Evolutionary conservation across 2,329 filamentous ascomycete species (phyloP).

Genomic region (Ilyonectria mors-panacis): DNA sequence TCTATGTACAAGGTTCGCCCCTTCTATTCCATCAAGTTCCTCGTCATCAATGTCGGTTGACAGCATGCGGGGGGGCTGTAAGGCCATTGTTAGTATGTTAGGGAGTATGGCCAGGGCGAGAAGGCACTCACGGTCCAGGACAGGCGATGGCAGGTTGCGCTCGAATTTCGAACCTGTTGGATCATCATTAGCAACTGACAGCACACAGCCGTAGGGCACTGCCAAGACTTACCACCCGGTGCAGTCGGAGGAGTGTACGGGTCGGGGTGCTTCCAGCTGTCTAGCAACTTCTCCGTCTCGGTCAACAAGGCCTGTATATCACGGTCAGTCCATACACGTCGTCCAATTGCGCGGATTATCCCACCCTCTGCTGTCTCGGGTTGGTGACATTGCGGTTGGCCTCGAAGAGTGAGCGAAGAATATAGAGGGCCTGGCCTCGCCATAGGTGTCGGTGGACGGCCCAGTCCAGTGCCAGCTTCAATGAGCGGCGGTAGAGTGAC

Average conservation of each 20-base stretch:
- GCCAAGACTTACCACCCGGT: conserved; percentile 80
- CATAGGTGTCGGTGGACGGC: conserved; percentile 92
- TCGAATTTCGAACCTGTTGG: conserved; percentile 91
- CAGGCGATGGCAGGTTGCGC: conserved; percentile 87
- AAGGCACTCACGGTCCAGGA: conserved; percentile 80
- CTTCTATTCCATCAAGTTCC: conserved; percentile 24
- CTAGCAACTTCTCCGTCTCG: conserved; percentile 89
- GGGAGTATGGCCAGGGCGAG: not conserved
- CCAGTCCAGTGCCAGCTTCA: conserved; percentile 97
- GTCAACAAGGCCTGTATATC: conserved; percentile 79
- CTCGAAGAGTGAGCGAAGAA: conserved; percentile 94
- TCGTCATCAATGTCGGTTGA: conserved; percentile 44
- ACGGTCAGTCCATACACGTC: conserved; percentile 21
- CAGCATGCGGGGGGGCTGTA: conserved; percentile 48
- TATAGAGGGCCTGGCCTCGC: conserved; percentile 96
- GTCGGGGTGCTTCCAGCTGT: conserved; percentile 98
- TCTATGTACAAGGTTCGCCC: conserved; percentile 41
- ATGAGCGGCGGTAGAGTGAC: conserved; percentile 89
- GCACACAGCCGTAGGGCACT: not conserved
- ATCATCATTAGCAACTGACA: conserved; percentile 32
- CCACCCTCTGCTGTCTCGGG: conserved; percentile 87
- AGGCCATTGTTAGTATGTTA: conserved; percentile 36
- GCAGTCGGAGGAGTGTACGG: conserved; percentile 91
- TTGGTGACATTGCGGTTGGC: conserved; percentile 89
- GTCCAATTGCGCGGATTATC: conserved; percentile 39